Evolutionary conservation across 2,329 filamentous ascomycete genomes (phyloP), one percentile per base, ranked within the genome.

Genomic region (Colletotrichum endophyticum): DNA sequence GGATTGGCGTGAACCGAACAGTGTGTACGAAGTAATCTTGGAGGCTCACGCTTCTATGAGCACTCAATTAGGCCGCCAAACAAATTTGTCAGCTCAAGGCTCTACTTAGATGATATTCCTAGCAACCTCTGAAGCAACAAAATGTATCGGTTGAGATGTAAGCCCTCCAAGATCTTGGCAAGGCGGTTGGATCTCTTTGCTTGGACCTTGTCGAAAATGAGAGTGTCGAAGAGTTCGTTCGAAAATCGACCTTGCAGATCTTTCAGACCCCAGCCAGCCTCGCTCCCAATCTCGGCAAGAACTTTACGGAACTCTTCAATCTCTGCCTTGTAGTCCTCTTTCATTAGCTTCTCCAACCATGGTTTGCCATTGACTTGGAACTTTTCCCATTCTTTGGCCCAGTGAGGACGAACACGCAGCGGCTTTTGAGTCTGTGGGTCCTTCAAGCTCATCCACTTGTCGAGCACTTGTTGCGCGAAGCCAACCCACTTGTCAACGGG

Each of bases 351-450:
- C 73, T 71, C 80, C 72, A 44, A 81, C 81, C 59, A 80, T 5
- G 83, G 81, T 72, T 77, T 78, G 12, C 83, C 84, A 4, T 80
- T 75, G 62, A 85, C 81, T 12, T 78, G 80, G 66, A 84, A 81
- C n/a, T 72, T 79, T 75, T 83, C 81, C 84, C 87, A 88, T 77
- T 88, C 86, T 80, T 88, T 88, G 0, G 86, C 87, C 87, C 86
- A 88, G 77, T 88, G 87, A 27, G 87, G 87, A n/a, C 87, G 78
- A 13, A 83, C 81, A 36, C 83, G 82, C 39, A 87, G 68, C 39
- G 36, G 63, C 49, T 79, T 80, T 15, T 78, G 77, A 2, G 84
- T 85, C 27, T 84, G 76, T 1, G 67, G 63, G 63, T 83, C 81
- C 22, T 79, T 83, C 72, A 86, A 86, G 22, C 79, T 78, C 81